Evolutionary conservation across 805 yeast genomes (phyloP).

Genomic region (Sugiyamaella qingdaonensis): DNA sequence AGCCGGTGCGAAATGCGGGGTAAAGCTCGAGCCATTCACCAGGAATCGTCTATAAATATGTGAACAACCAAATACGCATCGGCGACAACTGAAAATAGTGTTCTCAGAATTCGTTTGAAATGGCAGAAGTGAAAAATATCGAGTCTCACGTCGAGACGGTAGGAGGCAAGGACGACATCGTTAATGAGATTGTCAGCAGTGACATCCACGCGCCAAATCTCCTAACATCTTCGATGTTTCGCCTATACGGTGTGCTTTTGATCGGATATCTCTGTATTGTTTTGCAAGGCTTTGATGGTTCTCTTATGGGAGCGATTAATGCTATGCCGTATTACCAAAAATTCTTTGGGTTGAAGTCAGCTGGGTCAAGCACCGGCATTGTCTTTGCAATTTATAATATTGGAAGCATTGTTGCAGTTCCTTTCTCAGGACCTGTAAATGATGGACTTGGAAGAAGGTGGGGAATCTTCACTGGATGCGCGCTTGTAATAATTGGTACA

Average conservation of each 20-base stretch:
- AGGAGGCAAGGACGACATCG: not conserved
- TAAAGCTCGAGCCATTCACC: too few relatives aligned
- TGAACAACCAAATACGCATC: too few relatives aligned
- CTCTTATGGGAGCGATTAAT: constrained; percentile 11
- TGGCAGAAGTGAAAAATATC: too few relatives aligned
- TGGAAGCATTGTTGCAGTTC: constrained; percentile 12
- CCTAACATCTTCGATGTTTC: not conserved
- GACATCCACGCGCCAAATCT: not conserved
- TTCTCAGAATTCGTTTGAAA: too few relatives aligned
- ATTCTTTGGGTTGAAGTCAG: constrained; percentile 10
- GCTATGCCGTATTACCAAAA: constrained; percentile 6
- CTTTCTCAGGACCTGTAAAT: constrained; percentile 7
- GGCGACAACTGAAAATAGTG: too few relatives aligned
- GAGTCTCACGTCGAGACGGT: not conserved
- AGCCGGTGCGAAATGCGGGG: not conserved
- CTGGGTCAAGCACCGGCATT: constrained; percentile 14
- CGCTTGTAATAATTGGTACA: constrained; percentile 9
- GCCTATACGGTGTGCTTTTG: too few relatives aligned
- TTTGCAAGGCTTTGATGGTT: constrained; percentile 16
- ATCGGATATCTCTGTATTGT: too few relatives aligned
- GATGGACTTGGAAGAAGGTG: constrained; percentile 12
- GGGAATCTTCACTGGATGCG: constrained; percentile 14
- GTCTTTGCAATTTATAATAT: constrained; percentile 16
- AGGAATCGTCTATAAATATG: too few relatives aligned
- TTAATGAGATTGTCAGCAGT: not conserved